Conservation (phyloP, 2,329 filamentous ascomycete species). For the Xylaria sp. region DNA sequence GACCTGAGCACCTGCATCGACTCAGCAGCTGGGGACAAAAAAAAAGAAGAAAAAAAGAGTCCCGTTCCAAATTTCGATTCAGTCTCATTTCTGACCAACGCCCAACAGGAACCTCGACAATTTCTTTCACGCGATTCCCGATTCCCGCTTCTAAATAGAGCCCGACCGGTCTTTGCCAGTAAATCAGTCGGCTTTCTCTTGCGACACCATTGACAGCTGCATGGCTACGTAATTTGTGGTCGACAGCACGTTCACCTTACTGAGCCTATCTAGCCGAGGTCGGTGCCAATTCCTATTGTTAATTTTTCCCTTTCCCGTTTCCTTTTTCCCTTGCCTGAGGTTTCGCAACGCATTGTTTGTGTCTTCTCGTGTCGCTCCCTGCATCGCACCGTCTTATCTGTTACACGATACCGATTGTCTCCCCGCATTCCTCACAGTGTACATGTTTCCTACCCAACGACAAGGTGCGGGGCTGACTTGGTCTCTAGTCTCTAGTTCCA, state of each 20-base stretch:
- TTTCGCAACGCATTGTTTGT: not conserved
- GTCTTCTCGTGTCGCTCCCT: conserved; percentile 1
- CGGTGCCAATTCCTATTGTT: too few species aligned
- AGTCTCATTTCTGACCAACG: conserved; percentile 13
- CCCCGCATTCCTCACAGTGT: conserved; percentile 22
- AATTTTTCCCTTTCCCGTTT: conserved; percentile 3
- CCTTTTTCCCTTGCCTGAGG: conserved; percentile 1
- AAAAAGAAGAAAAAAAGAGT: conserved; percentile 10
- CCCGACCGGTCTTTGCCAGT: conserved; percentile 7
- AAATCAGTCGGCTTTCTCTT: conserved; percentile 18
- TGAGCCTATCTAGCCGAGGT: conserved; percentile 20
- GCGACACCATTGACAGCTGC: conserved; percentile 21
- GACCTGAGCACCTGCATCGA: conserved; percentile 19
- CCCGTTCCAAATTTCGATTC: conserved; percentile 4
- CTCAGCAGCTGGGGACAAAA: conserved; percentile 20
- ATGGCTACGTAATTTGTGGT: conserved; percentile 29
- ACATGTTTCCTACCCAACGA: conserved; percentile 9
- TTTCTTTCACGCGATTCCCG: conserved; percentile 7
- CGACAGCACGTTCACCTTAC: conserved; percentile 10
- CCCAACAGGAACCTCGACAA: conserved; percentile 14
- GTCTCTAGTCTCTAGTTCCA: conserved; percentile 28
- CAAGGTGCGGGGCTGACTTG: conserved; percentile 36
- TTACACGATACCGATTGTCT: not conserved
- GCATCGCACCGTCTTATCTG: not conserved
- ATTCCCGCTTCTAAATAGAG: conserved; percentile 6